Base-by-base conservation (phyloP, 2,329 filamentous ascomycete species). In the Elsinoe batatas region DNA sequence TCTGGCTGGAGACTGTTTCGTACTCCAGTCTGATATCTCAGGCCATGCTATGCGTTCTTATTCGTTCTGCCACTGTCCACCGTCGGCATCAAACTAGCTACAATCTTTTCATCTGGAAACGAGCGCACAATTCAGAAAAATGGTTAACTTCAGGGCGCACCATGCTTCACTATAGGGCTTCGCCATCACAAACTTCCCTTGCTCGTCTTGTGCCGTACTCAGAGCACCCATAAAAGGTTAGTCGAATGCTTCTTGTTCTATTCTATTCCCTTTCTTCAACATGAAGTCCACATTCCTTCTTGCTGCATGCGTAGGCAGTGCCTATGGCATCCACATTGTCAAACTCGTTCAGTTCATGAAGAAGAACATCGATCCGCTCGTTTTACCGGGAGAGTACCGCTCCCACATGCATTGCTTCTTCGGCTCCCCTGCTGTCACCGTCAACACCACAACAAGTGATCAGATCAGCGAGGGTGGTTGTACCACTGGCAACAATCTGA, bases 321-420 rank as follows among this genome's bases (percentile, higher is more conserved):
- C 62, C 10, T 58, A 62, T 26, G 68, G 66, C 12, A 69, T 69
- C 59, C 69, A 67, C 10, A 61, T 64, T 54, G 64, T 69, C 55
- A 59, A 72, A 2, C 32, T 53, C 11, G 40, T 47, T 11, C 57
- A 47, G 5, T 74, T 73, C 60, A 73, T 74, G 70, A 60, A 64
- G 55, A 75, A 74, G 61, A 74, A 74, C 63, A 71, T 75, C 57
- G 73, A 74, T 53, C 71, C 72, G 1, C 71, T 74, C 37, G 70
- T 74, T 36, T 66, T 69, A 44, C 72, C 72, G 0, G 71, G 71
- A 3, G 54, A 65, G 33, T 72, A 72, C 61, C 69, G 68, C 50
- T 70, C 68, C 3, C 73, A 75, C 61, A 62, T 74, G 54, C 72
- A 74, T 62, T 71, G 71, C 4, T 74, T 74, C 64, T 74, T 71